A percentile compares a stretch with the other conserved stretches of the same genome.
Conservation (phyloP, 73 alveolate species). For the Paramecium bursaria region DNA sequence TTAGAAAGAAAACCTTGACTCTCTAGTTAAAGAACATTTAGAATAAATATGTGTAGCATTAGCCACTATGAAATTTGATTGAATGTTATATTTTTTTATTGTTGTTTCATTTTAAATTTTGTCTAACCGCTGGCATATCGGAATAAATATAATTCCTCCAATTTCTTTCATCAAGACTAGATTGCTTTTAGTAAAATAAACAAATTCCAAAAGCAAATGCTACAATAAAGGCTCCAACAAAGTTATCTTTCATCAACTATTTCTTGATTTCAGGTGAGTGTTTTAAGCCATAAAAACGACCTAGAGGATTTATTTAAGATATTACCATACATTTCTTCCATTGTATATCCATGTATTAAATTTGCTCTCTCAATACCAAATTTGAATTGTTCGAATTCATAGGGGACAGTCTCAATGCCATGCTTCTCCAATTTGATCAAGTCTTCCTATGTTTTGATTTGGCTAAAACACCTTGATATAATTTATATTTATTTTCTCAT, state of each 20-base stretch:
- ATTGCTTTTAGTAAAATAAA: conserved; percentile 12
- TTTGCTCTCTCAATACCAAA: conserved; percentile 64
- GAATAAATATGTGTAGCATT: no score
- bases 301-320: neutral
- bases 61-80: no score
- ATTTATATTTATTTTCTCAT: conserved; percentile 44
- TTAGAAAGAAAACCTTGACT: no score
- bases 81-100: no score
- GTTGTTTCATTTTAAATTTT: conserved; percentile 25
- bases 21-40: no score
- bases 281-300: conserved; percentile 59
- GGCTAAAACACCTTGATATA: conserved; percentile 25
- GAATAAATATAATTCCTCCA: conserved; percentile 35
- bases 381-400: conserved; percentile 69
- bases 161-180: conserved; percentile 23
- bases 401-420: conserved; percentile 10
- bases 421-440: neutral
- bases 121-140: conserved; percentile 23
- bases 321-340: conserved; percentile 72
- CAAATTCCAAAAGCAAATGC: neutral
- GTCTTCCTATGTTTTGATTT: conserved; percentile 30
- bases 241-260: conserved; percentile 61
- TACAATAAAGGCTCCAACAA: neutral
- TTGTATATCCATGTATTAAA: conserved; percentile 67
- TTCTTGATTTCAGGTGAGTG: conserved; percentile 60